Base-by-base conservation (phyloP, 768 basidiomycete genomes). In the Hydnum rufescens region DNA sequence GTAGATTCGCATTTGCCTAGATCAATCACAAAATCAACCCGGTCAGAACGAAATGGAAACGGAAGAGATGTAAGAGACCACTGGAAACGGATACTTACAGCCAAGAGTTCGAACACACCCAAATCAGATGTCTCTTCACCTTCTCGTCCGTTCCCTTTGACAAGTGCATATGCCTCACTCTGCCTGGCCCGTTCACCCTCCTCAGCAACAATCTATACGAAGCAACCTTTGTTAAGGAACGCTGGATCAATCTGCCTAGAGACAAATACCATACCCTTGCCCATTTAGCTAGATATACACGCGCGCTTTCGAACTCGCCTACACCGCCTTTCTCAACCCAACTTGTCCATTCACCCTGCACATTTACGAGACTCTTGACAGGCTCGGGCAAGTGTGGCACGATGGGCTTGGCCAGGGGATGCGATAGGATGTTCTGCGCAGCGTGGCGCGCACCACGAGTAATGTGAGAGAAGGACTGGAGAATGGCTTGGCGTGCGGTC, bases 221-320 rank as follows among this genome's bases (percentile, higher is more conserved):
- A 13, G 13, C 22, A 57, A 51, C 19, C 26, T 13, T 26, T 13
- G 26, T 13, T 47, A 13, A 47, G 16, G 26, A 13, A 16, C 13
- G 13, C 26, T 13, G 44, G 13, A 47, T 16, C 13, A 13, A 25
- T 13, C 13, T 13, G 26, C 26, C 16, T 13, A 47, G 44, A 28
- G 25, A 13, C 13, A 47, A 13, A 8, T 16, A 43, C 23, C 54
- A 25, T 32, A 66, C 63, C 30, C 92, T 73, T 3, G 95, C 95
- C 95, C 95, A 99, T 30, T 87, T 73, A 5, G 95, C 95, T 5
- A 99, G 75, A 64, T 97, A 97, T 4, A 97, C 86, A 3, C 92
- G 73, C 0, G 95, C 95, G 55, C 85, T 85, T 66, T 97, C 95
- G 63, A 93, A 97, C 63, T 95, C 90, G 4, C 88, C 89, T 2